These are phyloP conservation scores for Panus rudis DNA, from an alignment of 768 basidiomycete species.

Conservation along the genomic window DNA sequence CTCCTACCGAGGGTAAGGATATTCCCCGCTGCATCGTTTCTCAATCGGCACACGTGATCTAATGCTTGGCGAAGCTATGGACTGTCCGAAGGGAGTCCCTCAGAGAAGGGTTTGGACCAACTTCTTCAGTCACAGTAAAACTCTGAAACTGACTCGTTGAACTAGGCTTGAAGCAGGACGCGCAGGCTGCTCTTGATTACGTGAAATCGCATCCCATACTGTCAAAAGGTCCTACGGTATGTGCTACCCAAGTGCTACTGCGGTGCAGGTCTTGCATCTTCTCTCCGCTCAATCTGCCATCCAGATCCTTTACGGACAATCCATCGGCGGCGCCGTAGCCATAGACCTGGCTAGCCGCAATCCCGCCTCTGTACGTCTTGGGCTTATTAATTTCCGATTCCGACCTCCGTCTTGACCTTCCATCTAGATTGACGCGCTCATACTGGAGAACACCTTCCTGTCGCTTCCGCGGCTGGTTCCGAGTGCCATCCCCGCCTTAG, in stretches of 20 bases:
- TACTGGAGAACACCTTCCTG: conserved; percentile 92
- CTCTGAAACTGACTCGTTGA: not conserved
- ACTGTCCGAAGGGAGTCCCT: conserved; percentile 77
- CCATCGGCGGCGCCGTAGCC: conserved; percentile 88
- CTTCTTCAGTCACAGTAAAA: not conserved
- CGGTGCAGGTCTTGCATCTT: not conserved
- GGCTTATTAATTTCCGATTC: not conserved
- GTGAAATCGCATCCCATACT: conserved; percentile 57
- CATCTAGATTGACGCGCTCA: conserved; percentile 28
- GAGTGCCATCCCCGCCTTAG: conserved; percentile 63
- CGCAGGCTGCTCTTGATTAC: conserved; percentile 78
- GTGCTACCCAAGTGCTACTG: conserved; percentile 22
- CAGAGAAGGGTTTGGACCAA: conserved; percentile 58
- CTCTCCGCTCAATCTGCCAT: not conserved
- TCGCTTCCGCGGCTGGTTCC: conserved; percentile 82
- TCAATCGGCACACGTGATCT: conserved; percentile 1
- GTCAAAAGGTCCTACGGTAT: conserved; percentile 59
- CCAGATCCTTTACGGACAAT: conserved; percentile 76
- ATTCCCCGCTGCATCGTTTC: conserved; percentile 60
- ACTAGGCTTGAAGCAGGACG: conserved; percentile 76
- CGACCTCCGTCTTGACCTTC: not conserved
- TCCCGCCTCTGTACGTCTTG: conserved; percentile 50
- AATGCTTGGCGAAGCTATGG: conserved; percentile 58
- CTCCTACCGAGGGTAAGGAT: conserved; percentile 54
- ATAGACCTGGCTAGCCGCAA: conserved; percentile 83